Base-by-base conservation (phyloP, 805 yeast genomes). In the Priceomyces haplophilus region DNA sequence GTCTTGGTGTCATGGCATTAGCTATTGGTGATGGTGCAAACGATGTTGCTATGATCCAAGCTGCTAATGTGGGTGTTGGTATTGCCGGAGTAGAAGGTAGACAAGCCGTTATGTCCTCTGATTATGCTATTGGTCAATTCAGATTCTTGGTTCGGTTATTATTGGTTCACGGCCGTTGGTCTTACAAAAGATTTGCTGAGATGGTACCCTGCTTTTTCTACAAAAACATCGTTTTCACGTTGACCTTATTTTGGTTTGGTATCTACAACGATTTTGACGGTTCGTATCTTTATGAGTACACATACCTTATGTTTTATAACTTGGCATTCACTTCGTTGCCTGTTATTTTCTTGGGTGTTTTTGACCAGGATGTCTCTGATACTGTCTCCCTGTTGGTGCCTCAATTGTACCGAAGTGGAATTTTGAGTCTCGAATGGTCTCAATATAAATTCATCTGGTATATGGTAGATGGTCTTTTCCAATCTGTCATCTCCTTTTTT, bases 21-120 rank as follows among this genome's bases (percentile, higher is more conserved):
- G 88, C 91, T 0, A 80, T 85, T 58, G 95, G 95, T 24, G 95
- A 85, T 58, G 95, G 95, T 49, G 87, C 93, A 19, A 85, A 85
- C 56, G 95, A 85, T 60, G 93, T 85, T 38, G 86, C 93, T 7
- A 85, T 85, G 95, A 86, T 85, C 48, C 91, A 85, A 55, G 85
- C 87, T 25, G 91, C 95, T 3, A 83, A 86, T 58, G 80, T 86
- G 25, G 95, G 95, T 44, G 83, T 86, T 30, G 95, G 95, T 49
- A 85, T 85, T 55, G 91, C 89, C 5, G 95, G 95, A 50, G 87
- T 84, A 53, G 95, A 85, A 65, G 95, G 95, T 46, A 67, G 93
- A 40, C 90, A 85, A 56, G 95, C 95, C 1, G 93, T 82, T 7
- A 85, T 85, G 95, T 79, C 88, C 1, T 80, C 90, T 0, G 95